A percentile compares a stretch with the other conserved stretches of the same genome.
These are phyloP conservation scores for Phialocephala sp. DNA, from an alignment of 2,329 filamentous ascomycete species.

Conservation along the genomic window DNA sequence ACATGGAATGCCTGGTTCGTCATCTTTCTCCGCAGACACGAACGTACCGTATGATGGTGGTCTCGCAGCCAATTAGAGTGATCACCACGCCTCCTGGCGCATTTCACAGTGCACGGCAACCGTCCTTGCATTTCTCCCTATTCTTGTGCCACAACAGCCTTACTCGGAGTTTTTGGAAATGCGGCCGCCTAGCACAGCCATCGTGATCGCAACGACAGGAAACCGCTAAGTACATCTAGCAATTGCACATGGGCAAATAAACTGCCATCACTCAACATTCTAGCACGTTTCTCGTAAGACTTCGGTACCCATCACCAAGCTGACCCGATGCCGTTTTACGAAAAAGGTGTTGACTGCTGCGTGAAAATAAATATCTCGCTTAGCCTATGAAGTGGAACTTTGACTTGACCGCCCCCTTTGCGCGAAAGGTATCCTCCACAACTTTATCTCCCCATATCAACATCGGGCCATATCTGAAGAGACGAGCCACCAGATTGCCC, in stretches of 20 bases:
- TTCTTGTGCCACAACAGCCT: constrained; percentile 5
- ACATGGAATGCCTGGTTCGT: background rate
- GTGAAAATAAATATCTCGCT: constrained; percentile 4
- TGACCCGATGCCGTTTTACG: background rate
- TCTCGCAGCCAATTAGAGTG: no score
- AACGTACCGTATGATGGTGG: background rate
- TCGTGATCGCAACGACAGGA: background rate
- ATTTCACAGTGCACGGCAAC: background rate
- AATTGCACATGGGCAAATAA: background rate
- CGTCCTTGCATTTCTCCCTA: background rate
- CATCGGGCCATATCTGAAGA: constrained; percentile 1
- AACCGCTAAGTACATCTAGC: background rate
- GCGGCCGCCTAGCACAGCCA: background rate
- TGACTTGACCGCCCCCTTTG: constrained; percentile 3
- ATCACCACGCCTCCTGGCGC: no score
- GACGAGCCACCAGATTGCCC: background rate
- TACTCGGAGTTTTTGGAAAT: background rate
- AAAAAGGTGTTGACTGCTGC: background rate
- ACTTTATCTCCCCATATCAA: constrained; percentile 6
- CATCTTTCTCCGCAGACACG: background rate
- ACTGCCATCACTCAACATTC: background rate
- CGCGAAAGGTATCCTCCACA: constrained; percentile 4
- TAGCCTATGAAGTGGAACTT: background rate
- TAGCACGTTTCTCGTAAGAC: background rate
- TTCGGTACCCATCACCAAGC: background rate